These are phyloP conservation scores for Mollisia scopiformis DNA, from an alignment of 2,329 filamentous ascomycete species.

Conservation along the genomic window DNA sequence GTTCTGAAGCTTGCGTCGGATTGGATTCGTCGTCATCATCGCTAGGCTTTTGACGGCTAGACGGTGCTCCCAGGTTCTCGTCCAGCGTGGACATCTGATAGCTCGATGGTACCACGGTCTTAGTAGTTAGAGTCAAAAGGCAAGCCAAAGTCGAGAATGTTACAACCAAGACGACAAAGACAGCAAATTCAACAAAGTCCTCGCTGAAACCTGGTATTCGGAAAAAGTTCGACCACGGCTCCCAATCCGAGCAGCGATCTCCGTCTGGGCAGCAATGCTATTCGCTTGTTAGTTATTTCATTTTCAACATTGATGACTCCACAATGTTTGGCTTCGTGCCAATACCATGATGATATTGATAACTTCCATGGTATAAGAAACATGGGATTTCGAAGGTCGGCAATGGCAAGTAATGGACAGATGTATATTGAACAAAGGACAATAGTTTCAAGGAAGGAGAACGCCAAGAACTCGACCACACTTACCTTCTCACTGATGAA, in stretches of 20 bases:
- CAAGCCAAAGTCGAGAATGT: slow-evolving; percentile 73
- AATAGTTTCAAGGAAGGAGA: background rate
- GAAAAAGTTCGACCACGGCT: slow-evolving; percentile 57
- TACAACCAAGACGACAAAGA: slow-evolving; percentile 76
- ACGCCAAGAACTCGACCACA: slow-evolving; percentile 1
- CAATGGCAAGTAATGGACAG: background rate
- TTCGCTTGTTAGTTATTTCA: slow-evolving; percentile 22
- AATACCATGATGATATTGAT: background rate
- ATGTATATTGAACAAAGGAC: background rate
- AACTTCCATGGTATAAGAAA: no score
- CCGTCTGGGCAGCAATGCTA: slow-evolving; percentile 60
- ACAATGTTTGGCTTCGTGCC: background rate
- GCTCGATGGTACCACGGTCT: slow-evolving; percentile 88
- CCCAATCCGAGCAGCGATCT: slow-evolving; percentile 60
- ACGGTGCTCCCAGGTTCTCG: slow-evolving; percentile 82
- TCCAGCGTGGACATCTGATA: slow-evolving; percentile 87
- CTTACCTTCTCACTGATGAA: slow-evolving; percentile 70
- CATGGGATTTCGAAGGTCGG: no score
- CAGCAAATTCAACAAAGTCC: slow-evolving; percentile 73
- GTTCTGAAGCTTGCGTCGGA: slow-evolving; percentile 32
- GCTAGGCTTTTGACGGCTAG: slow-evolving; percentile 39
- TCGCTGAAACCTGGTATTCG: slow-evolving; percentile 39
- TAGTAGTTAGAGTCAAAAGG: slow-evolving; percentile 82
- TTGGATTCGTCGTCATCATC: slow-evolving; percentile 49
- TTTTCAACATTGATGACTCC: background rate